phyloP scores from a whole-genome alignment of 192 early-diverging fungal species.

The Gigaspora rosea region DNA sequence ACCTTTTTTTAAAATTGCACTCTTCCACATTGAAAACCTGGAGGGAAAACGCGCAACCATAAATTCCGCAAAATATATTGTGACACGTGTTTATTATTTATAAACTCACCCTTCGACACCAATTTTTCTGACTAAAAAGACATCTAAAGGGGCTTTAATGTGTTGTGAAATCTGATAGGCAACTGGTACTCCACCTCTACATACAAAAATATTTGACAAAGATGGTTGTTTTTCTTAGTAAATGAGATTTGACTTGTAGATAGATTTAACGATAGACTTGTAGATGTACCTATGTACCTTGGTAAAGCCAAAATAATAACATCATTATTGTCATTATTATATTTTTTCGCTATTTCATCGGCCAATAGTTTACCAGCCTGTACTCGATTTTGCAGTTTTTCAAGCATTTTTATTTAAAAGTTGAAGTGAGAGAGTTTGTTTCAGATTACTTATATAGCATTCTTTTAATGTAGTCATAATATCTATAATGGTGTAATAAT shows the following conservation, averaged over 20 bases:
- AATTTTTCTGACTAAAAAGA: slow-evolving; percentile 34
- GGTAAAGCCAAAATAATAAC: slow-evolving; percentile 31
- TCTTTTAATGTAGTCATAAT: too few species aligned
- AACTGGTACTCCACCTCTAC: slow-evolving; percentile 33
- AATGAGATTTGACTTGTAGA: background rate
- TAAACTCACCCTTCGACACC: slow-evolving; percentile 30
- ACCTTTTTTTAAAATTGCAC: too few species aligned
- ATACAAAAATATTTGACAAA: background rate
- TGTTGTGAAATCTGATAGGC: slow-evolving; percentile 26
- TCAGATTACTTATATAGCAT: too few species aligned
- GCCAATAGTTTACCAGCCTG: slow-evolving; percentile 22
- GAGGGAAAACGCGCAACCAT: background rate
- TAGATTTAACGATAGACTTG: background rate
- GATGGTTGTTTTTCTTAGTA: background rate
- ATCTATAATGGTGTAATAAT: too few species aligned
- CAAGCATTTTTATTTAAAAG: background rate
- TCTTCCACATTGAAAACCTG: too few species aligned
- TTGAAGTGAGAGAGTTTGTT: too few species aligned
- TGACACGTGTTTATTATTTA: background rate
- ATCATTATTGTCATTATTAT: slow-evolving; percentile 13
- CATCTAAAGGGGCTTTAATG: slow-evolving; percentile 29
- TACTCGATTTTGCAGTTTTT: slow-evolving; percentile 13
- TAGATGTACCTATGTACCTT: slow-evolving; percentile 18
- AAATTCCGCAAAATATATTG: background rate
- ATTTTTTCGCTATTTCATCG: slow-evolving; percentile 1